phyloP scores from a whole-genome alignment of 345 rosid species.

The Conringia planisiliqua region DNA sequence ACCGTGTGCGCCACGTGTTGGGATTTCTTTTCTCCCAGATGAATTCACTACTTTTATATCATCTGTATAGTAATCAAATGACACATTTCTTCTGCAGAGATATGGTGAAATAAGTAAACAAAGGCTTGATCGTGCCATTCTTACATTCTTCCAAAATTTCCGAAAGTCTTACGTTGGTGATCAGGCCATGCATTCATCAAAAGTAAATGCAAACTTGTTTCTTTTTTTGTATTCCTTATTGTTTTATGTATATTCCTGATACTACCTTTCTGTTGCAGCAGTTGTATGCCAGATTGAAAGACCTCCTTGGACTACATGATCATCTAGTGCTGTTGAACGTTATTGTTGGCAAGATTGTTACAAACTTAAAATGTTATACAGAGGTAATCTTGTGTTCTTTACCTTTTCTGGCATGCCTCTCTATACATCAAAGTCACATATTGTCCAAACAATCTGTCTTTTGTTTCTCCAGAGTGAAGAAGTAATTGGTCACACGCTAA shows the following conservation, averaged over 20 bases:
- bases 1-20: neutral
- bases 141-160: conserved; percentile 95
- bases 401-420: conserved; percentile 13
- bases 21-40: conserved; percentile 10
- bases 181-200: conserved; percentile 98
- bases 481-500: conserved; percentile 89
- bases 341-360: conserved; percentile 90
- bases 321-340: conserved; percentile 85
- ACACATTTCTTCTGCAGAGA: conserved; percentile 52
- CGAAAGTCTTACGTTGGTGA: conserved; percentile 98
- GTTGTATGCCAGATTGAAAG: conserved; percentile 86
- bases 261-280: conserved; percentile 65
- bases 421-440: conserved; percentile 5
- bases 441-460: conserved; percentile 11
- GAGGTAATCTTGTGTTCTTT: conserved; percentile 46
- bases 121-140: conserved; percentile 98
- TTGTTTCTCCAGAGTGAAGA: conserved; percentile 72
- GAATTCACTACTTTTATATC: conserved; percentile 1
- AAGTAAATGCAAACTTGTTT: conserved; percentile 49
- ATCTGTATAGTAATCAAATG: conserved; percentile 15
- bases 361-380: conserved; percentile 89
- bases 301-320: conserved; percentile 92
- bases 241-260: conserved; percentile 27
- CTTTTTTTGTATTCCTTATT: neutral
- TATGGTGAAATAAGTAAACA: conserved; percentile 88